Conservation (phyloP, 345 rosid genomes). For the Garcia nutans region DNA sequence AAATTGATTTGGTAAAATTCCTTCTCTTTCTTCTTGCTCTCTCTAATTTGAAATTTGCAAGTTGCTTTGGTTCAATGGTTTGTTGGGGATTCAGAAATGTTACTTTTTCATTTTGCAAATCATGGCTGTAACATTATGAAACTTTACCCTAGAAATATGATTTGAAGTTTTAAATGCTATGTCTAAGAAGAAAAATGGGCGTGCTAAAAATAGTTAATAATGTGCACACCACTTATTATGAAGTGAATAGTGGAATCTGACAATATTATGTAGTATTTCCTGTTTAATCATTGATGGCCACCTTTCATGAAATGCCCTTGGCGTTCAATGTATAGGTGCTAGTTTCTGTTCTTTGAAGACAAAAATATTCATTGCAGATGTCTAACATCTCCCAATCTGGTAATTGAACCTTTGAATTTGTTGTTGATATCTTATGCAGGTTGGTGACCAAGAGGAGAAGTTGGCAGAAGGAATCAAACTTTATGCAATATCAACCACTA, state of each 20-base stretch:
- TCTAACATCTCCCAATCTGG: not conserved
- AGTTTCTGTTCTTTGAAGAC: conserved; percentile 1
- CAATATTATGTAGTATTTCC: not conserved
- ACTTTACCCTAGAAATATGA: not conserved
- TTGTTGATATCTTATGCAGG: conserved; percentile 40
- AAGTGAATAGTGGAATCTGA: not conserved
- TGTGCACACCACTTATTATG: not conserved
- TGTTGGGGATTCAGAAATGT: not conserved
- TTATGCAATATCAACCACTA: conserved; percentile 71
- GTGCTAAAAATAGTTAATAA: too few species aligned
- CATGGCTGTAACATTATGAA: not conserved
- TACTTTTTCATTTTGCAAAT: not conserved
- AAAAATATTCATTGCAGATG: not conserved
- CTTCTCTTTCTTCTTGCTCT: not conserved
- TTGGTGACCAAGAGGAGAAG: conserved; percentile 93
- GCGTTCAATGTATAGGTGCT: not conserved
- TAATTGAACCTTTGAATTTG: not conserved
- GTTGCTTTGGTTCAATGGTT: not conserved
- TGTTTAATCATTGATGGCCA: not conserved
- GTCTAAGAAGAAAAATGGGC: not conserved
- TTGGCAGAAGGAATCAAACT: conserved; percentile 94
- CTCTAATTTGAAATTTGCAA: not conserved
- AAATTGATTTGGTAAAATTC: conserved; percentile 73
- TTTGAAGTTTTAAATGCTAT: not conserved
- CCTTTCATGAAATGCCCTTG: not conserved